Base-by-base conservation (phyloP, 371 early-diverging fungal species). In the Rhizopus delemar region DNA sequence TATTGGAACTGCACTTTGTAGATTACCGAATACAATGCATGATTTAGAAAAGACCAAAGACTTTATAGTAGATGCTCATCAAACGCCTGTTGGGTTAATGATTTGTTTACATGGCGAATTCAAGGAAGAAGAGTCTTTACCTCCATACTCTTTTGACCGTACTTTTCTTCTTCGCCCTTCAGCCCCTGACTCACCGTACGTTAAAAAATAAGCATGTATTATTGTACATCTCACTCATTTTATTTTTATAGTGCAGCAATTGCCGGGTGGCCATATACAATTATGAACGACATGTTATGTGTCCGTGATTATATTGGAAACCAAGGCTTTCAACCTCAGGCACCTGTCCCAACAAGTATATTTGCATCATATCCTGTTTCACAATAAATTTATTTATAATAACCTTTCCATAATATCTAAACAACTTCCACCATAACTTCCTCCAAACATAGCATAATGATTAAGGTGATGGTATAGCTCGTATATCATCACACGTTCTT, bases 41-140 rank as follows among this genome's bases (percentile, higher is more conserved):
- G 74, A 74, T 57, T 57, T 79, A 1, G 57, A 64, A 33, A 75
- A 73, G 15, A 51, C 71, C 16, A 60, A 70, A 8, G 73, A 82
- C 48, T 78, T 80, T 61, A 56, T 81, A 0, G 58, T 77, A 8
- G 87, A 87, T 52, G 85, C 80, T 8, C 79, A 72, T 57, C 86
- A 86, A 62, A 70, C 68, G 15, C 67, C 67, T 5, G 57, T 56
- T 11, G 75, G 74, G 1, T 46, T 79, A 29, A 31, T 69, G 0
- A 45, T 78, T 12, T 69, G 57, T 16, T 53, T 85, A 22, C 79
- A 84, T 53, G 87, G 87, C 36, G 84, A 85, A 60, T 84, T 87
- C 50, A 69, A 67, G 45, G 82, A 83, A 69, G 74, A 69, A 8
- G 68, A 66, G 2, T 51, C 60, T 11, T 39, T 62, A 16, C 49